Base-by-base conservation (phyloP, 2,329 filamentous ascomycete genomes). In the Teratosphaeria nubilosa region DNA sequence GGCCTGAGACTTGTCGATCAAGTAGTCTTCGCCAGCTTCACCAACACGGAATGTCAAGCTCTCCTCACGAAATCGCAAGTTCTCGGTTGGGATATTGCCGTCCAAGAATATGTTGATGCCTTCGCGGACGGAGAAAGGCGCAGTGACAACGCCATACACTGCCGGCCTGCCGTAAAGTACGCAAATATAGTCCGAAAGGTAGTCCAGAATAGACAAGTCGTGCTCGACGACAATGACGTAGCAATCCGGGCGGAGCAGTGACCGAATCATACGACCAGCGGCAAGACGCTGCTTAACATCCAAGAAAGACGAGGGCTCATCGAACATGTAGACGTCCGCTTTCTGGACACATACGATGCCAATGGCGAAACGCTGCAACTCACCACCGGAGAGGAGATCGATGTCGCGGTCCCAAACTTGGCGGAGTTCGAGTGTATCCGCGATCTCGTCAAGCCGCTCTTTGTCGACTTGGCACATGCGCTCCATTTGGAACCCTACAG, bases 101-200 rank as follows among this genome's bases (percentile, higher is more conserved):
- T 99, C 94, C 58, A 99, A 81, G 86, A 97, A 99, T 73, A 97
- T 95, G 74, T 96, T 97, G 85, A 97, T 96, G 76, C 91, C 94
- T 83, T 99, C 94, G 72, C 94, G 90, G 60, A 99, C 94, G 3
- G 94, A 97, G 69, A 94, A 83, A 55, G 94, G 94, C 24, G 97
- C 83, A 27, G 94, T 97, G 54, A 99, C 94, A 55, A 99, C 94
- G 85, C 94, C 94, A 69, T 99, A 99, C 52, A 96, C 86, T 53
- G 94, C 94, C 41, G 94, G 94, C 76, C 88, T 86, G 66, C 94
- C 95, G 76, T 99, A 99, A 11, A 99, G 86, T 61, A 96, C 90
- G 72, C 94, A 99, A 69, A 99, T 90, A 75, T 94, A 99, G 76
- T 99, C 94, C 58, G 94, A 99, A 58, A 99, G 89, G 72, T 99